phyloP scores from a whole-genome alignment of 1,139 yeast genomes.

The Taphrina pruni region DNA sequence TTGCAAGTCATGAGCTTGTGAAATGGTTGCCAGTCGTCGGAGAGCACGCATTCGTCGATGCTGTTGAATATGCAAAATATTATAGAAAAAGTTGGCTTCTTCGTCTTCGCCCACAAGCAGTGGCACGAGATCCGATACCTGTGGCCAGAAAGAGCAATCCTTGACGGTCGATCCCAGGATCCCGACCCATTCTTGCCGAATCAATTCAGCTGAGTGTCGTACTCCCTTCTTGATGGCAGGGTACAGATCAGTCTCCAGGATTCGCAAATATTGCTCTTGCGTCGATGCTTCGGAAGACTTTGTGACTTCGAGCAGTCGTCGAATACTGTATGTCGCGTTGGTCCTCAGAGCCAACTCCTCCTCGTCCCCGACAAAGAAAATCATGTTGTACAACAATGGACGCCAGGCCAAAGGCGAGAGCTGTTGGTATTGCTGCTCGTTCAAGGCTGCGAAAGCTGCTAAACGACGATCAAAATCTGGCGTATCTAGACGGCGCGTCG shows the following conservation, averaged over 20 bases:
- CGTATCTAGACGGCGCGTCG: slow-evolving; percentile 67
- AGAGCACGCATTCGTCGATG: slow-evolving; percentile 87
- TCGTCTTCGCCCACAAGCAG: slow-evolving; percentile 72
- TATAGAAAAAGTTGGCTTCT: slow-evolving; percentile 82
- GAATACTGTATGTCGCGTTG: slow-evolving; percentile 71
- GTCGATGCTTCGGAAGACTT: slow-evolving; percentile 44
- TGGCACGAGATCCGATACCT: slow-evolving; percentile 69
- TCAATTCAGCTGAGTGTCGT: slow-evolving; percentile 65
- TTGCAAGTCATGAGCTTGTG: slow-evolving; percentile 54
- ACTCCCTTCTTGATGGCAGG: slow-evolving; percentile 75
- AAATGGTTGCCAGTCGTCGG: slow-evolving; percentile 60
- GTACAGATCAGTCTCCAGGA: slow-evolving; percentile 64
- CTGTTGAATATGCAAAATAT: slow-evolving; percentile 80
- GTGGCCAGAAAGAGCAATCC: slow-evolving; percentile 59
- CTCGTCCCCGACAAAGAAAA: slow-evolving; percentile 76
- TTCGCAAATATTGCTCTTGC: slow-evolving; percentile 53
- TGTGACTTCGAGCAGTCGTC: slow-evolving; percentile 68
- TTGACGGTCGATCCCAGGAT: slow-evolving; percentile 68
- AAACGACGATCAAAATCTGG: slow-evolving; percentile 81
- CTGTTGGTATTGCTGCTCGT: slow-evolving; percentile 59
- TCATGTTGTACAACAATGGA: slow-evolving; percentile 71
- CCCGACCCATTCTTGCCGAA: slow-evolving; percentile 73
- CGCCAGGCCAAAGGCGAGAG: slow-evolving; percentile 72
- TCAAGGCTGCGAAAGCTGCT: slow-evolving; percentile 68
- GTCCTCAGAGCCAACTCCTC: slow-evolving; percentile 82